Conservation (phyloP, 305 asterid genomes). For the Solanum chacoense region DNA sequence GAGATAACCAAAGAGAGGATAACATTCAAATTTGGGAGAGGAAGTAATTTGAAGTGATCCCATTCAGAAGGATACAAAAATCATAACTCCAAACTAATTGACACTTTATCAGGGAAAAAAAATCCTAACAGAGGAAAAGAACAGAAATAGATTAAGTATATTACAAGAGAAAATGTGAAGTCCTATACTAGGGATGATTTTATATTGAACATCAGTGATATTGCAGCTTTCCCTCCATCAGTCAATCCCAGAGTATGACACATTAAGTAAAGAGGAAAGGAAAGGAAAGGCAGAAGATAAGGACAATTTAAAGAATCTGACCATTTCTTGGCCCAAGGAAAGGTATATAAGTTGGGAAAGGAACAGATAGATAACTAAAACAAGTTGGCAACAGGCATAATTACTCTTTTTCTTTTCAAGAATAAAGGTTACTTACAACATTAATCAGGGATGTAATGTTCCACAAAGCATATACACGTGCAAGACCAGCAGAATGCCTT, state of each 20-base stretch:
- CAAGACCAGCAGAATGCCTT: slow-evolving; percentile 90
- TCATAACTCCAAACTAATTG: not conserved
- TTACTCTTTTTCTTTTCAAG: not conserved
- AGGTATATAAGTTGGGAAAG: not conserved
- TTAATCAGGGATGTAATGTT: slow-evolving; percentile 77
- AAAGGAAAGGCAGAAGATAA: not conserved
- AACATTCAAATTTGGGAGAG: not conserved
- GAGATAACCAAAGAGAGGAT: not conserved
- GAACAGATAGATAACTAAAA: not conserved
- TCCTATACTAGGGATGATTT: not conserved
- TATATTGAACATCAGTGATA: not conserved
- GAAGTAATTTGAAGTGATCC: not conserved
- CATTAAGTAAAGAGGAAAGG: not conserved
- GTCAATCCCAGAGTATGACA: not conserved
- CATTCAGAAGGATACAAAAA: not conserved
- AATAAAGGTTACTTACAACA: slow-evolving; percentile 48
- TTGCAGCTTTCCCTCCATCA: not conserved
- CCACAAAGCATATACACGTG: slow-evolving; percentile 94
- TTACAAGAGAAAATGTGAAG: not conserved
- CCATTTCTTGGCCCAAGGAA: not conserved
- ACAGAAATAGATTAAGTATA: not conserved
- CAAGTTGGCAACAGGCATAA: not conserved
- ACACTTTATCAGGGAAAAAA: not conserved
- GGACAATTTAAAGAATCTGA: not conserved
- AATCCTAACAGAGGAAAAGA: not conserved